Evolutionary conservation across 805 yeast species (phyloP).

Genomic region (Wickerhamiella cacticola): DNA sequence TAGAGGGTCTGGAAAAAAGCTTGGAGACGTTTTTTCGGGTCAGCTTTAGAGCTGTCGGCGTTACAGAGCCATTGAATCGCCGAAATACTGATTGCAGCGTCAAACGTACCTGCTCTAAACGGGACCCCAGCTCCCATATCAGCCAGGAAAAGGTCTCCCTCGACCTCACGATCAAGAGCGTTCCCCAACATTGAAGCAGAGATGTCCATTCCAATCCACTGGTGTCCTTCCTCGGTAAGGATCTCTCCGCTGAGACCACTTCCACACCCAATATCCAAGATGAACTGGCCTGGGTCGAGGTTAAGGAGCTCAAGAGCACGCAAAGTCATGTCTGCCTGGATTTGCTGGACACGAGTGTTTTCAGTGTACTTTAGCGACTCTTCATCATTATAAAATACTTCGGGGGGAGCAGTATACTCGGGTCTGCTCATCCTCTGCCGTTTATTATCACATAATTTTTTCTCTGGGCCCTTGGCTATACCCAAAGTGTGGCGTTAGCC

Average conservation of each 20-base stretch:
- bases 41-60: constrained; percentile 72
- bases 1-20: constrained; percentile 80
- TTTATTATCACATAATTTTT: constrained; percentile 1
- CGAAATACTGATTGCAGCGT: constrained; percentile 88
- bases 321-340: constrained; percentile 94
- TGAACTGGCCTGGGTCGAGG: constrained; percentile 50
- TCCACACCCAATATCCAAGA: constrained; percentile 93
- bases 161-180: constrained; percentile 82
- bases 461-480: too few relatives aligned
- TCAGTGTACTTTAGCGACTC: constrained; percentile 86
- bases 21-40: constrained; percentile 70
- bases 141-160: constrained; percentile 81
- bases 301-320: constrained; percentile 82
- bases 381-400: constrained; percentile 78
- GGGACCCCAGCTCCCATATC: constrained; percentile 94
- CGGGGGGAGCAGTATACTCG: constrained; percentile 94
- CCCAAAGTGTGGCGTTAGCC: background rate
- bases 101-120: constrained; percentile 90
- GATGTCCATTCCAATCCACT: constrained; percentile 95
- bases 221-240: constrained; percentile 80
- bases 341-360: constrained; percentile 94
- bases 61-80: constrained; percentile 98
- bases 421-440: constrained; percentile 72
- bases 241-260: constrained; percentile 94
- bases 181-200: constrained; percentile 93